Percentiles rank a stretch among this genome's conserved stretches.
phyloP scores from a whole-genome alignment of 2,329 filamentous ascomycete genomes.

The Fusarium sp. region DNA sequence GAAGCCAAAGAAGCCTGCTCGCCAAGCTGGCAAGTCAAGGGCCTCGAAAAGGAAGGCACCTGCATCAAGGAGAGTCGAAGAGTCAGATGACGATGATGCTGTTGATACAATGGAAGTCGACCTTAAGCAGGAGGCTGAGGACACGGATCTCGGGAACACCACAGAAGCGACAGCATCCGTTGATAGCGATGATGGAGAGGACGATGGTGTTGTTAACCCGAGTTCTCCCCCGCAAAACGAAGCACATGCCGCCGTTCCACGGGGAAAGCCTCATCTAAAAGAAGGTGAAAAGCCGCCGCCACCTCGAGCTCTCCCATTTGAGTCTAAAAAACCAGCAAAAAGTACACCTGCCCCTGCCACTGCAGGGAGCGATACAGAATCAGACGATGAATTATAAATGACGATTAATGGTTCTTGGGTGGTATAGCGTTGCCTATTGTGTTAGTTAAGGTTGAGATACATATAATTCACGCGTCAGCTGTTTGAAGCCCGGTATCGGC shows the following conservation, averaged over 20 bases:
- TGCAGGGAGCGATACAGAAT: constrained; percentile 63
- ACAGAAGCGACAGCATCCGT: constrained; percentile 58
- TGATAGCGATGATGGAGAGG: constrained; percentile 59
- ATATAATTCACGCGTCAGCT: constrained; percentile 2
- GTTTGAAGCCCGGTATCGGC: neutral
- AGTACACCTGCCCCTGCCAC: constrained; percentile 44
- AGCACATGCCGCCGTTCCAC: constrained; percentile 4
- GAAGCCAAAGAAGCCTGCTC: constrained; percentile 43
- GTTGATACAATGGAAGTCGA: constrained; percentile 66
- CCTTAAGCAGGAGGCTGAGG: constrained; percentile 52
- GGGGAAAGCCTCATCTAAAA: constrained; percentile 32
- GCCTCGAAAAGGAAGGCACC: constrained; percentile 64
- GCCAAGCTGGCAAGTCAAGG: constrained; percentile 55
- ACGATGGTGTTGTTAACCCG: constrained; percentile 39
- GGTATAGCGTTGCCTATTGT: neutral
- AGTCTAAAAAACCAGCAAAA: constrained; percentile 51
- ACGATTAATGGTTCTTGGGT: constrained; percentile 12
- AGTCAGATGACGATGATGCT: constrained; percentile 56
- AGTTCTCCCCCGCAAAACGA: constrained; percentile 10
- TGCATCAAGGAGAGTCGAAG: constrained; percentile 54
- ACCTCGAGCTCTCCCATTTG: constrained; percentile 60
- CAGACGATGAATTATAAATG: constrained; percentile 66
- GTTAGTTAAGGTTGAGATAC: neutral
- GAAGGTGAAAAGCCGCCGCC: constrained; percentile 51
- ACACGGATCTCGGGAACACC: constrained; percentile 56